These are phyloP conservation scores for Salix purpurea DNA, from an alignment of 345 rosid species.

Conservation along the genomic window DNA sequence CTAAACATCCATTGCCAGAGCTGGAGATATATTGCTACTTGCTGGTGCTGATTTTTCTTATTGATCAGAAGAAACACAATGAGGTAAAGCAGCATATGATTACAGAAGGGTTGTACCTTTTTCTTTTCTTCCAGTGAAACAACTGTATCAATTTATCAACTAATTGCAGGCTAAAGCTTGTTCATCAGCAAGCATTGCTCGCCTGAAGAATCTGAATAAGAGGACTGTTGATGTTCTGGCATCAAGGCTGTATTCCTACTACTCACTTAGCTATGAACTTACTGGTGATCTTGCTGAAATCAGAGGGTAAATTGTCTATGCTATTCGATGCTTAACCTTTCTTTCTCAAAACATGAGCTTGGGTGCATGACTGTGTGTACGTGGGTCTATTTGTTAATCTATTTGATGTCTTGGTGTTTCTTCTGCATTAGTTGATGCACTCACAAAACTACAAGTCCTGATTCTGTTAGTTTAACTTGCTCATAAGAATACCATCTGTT, in stretches of 20 bases:
- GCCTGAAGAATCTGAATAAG: conserved; percentile 61
- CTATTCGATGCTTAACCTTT: background rate
- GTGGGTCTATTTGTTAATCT: background rate
- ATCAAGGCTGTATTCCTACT: conserved; percentile 71
- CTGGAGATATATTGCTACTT: conserved; percentile 70
- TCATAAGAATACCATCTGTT: background rate
- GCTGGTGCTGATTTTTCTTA: conserved; percentile 66
- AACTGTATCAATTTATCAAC: background rate
- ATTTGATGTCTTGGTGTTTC: background rate
- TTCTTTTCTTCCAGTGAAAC: background rate
- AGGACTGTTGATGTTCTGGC: conserved; percentile 82
- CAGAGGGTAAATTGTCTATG: conserved; percentile 48
- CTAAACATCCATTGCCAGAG: conserved; percentile 60
- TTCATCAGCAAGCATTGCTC: conserved; percentile 66
- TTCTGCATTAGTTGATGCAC: background rate
- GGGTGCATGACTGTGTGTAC: background rate
- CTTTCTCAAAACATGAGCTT: background rate
- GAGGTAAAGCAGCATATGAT: conserved; percentile 41
- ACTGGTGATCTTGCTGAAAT: conserved; percentile 82
- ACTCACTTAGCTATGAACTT: conserved; percentile 71
- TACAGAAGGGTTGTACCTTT: background rate
- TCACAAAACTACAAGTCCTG: background rate
- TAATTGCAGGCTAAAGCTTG: conserved; percentile 76
- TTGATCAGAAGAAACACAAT: conserved; percentile 65
- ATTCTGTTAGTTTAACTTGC: background rate